Conservation (phyloP, 2,329 filamentous ascomycete species). For the Colletotrichum higginsianum region DNA sequence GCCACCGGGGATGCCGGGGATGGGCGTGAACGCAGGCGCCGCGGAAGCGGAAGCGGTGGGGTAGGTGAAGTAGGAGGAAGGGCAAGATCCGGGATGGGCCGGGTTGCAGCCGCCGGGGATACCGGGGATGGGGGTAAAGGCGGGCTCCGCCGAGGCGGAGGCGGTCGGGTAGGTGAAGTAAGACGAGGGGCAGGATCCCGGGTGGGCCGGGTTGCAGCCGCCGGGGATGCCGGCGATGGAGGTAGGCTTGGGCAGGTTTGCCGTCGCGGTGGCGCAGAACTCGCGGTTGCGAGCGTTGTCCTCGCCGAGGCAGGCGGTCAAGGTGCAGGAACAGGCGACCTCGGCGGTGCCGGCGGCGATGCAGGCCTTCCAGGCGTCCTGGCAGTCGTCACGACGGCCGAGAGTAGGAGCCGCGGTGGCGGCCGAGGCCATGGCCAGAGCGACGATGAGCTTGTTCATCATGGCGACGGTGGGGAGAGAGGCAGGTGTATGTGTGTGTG, state of each 20-base stretch:
- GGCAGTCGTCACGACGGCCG: constrained; percentile 28
- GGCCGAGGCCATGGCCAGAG: constrained; percentile 35
- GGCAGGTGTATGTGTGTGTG: too few relatives aligned
- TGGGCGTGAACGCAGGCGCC: constrained; percentile 16
- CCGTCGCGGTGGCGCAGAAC: constrained; percentile 33
- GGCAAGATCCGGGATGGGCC: constrained; percentile 38
- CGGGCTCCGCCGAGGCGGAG: too few relatives aligned
- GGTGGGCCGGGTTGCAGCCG: constrained; percentile 30
- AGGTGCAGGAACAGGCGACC: constrained; percentile 33
- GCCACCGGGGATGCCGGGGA: constrained; percentile 34
- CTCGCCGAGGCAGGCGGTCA: constrained; percentile 32
- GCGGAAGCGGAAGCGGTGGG: constrained; percentile 15
- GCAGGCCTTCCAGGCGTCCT: constrained; percentile 30
- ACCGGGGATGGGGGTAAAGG: constrained; percentile 12
- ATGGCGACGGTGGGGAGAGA: neutral
- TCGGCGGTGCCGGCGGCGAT: constrained; percentile 32
- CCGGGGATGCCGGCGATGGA: constrained; percentile 8
- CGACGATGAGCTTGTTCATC: constrained; percentile 35
- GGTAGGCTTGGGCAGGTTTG: constrained; percentile 34
- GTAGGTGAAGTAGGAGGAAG: constrained; percentile 36
- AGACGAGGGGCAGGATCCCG: too few relatives aligned
- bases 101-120: constrained; percentile 42
- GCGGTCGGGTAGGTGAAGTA: too few relatives aligned
- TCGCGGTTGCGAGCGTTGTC: constrained; percentile 40
- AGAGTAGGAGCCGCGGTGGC: constrained; percentile 30